Percentiles rank a stretch among this genome's conserved stretches.
phyloP scores from a whole-genome alignment of 2,329 filamentous ascomycete species.

The Tolypocladium ovalisporum region DNA sequence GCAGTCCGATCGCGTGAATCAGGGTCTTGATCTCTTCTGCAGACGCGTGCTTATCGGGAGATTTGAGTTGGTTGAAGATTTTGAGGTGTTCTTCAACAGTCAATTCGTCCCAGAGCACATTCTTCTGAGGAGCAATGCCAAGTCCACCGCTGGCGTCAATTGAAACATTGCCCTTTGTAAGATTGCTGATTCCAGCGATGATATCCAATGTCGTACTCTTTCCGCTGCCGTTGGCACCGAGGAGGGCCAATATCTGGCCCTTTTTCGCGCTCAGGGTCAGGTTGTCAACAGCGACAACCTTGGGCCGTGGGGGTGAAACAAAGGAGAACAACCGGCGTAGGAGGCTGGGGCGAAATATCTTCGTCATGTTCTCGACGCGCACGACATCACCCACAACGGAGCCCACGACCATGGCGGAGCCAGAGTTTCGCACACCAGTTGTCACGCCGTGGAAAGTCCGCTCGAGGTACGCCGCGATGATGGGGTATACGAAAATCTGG shows the following conservation, averaged over 20 bases:
- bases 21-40: conserved; percentile 51
- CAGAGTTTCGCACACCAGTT: conserved; percentile 10
- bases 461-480: conserved; percentile 67
- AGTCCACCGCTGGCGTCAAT: conserved; percentile 71
- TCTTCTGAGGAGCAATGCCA: conserved; percentile 88
- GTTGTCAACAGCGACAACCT: conserved; percentile 67
- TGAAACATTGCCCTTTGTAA: conserved; percentile 66
- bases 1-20: conserved; percentile 62
- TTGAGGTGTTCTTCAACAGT: conserved; percentile 76
- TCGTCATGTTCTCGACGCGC: conserved; percentile 61
- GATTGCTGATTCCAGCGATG: conserved; percentile 70
- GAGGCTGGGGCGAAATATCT: conserved; percentile 61
- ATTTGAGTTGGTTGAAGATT: conserved; percentile 78
- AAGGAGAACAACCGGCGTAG: conserved; percentile 42
- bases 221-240: conserved; percentile 83
- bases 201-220: conserved; percentile 86
- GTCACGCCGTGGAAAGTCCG: conserved; percentile 64
- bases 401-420: neutral
- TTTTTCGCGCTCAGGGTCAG: conserved; percentile 62
- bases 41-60: conserved; percentile 41
- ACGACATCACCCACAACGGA: conserved; percentile 42
- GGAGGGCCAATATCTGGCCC: conserved; percentile 75
- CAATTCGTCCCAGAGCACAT: conserved; percentile 84
- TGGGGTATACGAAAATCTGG: conserved; percentile 68
- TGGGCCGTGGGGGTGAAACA: conserved; percentile 22